These are phyloP conservation scores for Ganoderma meredithae DNA, from an alignment of 1,284 basidiomycete species.

Conservation along the genomic window DNA sequence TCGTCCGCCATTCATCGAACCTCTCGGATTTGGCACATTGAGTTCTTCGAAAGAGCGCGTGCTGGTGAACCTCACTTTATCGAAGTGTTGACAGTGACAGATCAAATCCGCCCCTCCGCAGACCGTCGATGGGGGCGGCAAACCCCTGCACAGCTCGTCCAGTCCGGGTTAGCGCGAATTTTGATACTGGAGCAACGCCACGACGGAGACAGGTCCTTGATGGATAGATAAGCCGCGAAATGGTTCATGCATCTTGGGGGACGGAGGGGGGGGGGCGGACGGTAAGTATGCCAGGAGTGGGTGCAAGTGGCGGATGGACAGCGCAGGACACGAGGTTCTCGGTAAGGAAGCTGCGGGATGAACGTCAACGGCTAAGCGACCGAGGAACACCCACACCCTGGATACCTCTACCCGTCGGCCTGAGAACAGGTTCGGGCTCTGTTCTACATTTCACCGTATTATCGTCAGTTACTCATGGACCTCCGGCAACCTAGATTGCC, in stretches of 20 bases:
- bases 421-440: constrained; percentile 28
- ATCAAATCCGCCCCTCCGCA: constrained; percentile 24
- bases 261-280: neutral
- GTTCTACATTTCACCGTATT: constrained; percentile 16
- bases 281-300: neutral
- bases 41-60: constrained; percentile 12
- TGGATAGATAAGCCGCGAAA: constrained; percentile 18
- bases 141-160: constrained; percentile 22
- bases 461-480: constrained; percentile 20
- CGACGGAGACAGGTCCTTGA: constrained; percentile 28
- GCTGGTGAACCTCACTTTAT: constrained; percentile 8
- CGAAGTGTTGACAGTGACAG: constrained; percentile 20
- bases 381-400: constrained; percentile 22
- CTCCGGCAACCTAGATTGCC: constrained; percentile 32
- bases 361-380: constrained; percentile 16
- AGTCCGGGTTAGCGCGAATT: constrained; percentile 22
- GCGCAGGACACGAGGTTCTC: constrained; percentile 13
- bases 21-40: constrained; percentile 5
- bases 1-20: neutral
- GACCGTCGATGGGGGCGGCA: constrained; percentile 22
- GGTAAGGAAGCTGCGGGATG: constrained; percentile 26
- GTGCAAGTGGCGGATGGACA: neutral
- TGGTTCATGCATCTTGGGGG: neutral
- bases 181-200: constrained; percentile 25
- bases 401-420: constrained; percentile 18